Conservation (phyloP, 352 stramenopile species). For the Peronospora farinosa region DNA sequence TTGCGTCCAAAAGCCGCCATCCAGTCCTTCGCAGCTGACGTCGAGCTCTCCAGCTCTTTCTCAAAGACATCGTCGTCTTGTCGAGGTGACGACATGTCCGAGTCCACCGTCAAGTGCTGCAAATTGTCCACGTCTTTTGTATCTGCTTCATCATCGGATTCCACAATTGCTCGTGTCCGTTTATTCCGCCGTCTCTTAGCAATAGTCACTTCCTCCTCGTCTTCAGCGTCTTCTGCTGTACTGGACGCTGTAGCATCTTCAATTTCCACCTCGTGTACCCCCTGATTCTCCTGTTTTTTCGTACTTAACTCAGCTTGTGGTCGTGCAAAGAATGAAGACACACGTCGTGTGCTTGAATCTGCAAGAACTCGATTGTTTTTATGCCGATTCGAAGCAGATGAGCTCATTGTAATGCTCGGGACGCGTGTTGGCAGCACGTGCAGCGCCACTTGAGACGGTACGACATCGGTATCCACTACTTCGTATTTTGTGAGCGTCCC, state of each 20-base stretch:
- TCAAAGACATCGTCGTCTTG: constrained; percentile 28
- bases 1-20: constrained; percentile 50
- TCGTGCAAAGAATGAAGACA: constrained; percentile 40
- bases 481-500: constrained; percentile 83
- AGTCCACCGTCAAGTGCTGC: constrained; percentile 27
- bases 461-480: constrained; percentile 48
- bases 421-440: constrained; percentile 30
- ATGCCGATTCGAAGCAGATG: constrained; percentile 16
- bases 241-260: constrained; percentile 24
- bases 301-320: not conserved
- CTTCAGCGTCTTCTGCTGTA: constrained; percentile 35
- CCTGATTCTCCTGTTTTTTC: constrained; percentile 8
- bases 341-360: constrained; percentile 10
- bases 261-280: not conserved
- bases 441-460: constrained; percentile 20
- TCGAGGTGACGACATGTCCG: constrained; percentile 40
- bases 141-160: constrained; percentile 52
- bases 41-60: constrained; percentile 22
- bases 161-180: constrained; percentile 53
- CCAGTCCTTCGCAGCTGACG: constrained; percentile 42
- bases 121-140: constrained; percentile 6
- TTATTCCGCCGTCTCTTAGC: constrained; percentile 34
- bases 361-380: constrained; percentile 1
- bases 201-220: constrained; percentile 42
- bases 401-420: constrained; percentile 30